Base-by-base conservation (phyloP, 768 basidiomycete genomes). In the Boletus rubescentipes region DNA sequence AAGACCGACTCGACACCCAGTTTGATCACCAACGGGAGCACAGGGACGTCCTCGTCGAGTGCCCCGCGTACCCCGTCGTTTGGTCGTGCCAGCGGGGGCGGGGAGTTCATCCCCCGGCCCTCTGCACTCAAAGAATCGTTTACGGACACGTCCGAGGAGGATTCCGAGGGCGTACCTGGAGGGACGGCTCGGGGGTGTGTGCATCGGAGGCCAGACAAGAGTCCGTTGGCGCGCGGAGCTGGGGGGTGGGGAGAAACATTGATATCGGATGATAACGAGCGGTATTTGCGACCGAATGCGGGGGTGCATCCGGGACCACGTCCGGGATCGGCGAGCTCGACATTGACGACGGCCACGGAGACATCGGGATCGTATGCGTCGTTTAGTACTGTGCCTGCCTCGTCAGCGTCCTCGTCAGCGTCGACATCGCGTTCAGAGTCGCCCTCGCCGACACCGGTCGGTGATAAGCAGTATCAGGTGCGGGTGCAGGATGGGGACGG, bases 81-180 rank as follows among this genome's bases (percentile, higher is more conserved):
- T 16, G 29, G 21, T 6, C 65, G 57, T 32, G 5, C 14, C 12
- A 29, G 30, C 31, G 45, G 32, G 4, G 32, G 20, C 18, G 62
- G 47, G 5, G 62, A 6, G 26, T 65, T 58, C 30, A 34, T 57
- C 31, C 48, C 56, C 0, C 57, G 59, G 15, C 61, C 57, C 2
- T 68, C 66, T 2, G 55, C n/a, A 14, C 64, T 67, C 31, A 63
- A 67, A 23, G 63, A 49, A 40, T 59, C 37, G 9, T 58, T 51
- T 31, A 53, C 51, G 11, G 66, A 66, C 12, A 50, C 57, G 9
- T 59, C 48, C 1, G 64, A 63, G 45, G 65, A 68, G 5, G 59
- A 61, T 5, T 36, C 29, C 12, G 66, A 55, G 2, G 63, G 34
- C 1, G 1, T 11, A 16, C n/a, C 26, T 2, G 32, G 35, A 16